A percentile compares a stretch with the other conserved stretches of the same genome.
These are phyloP conservation scores for Porodaedalea pini DNA, from an alignment of 1,284 basidiomycete species.

Conservation along the genomic window DNA sequence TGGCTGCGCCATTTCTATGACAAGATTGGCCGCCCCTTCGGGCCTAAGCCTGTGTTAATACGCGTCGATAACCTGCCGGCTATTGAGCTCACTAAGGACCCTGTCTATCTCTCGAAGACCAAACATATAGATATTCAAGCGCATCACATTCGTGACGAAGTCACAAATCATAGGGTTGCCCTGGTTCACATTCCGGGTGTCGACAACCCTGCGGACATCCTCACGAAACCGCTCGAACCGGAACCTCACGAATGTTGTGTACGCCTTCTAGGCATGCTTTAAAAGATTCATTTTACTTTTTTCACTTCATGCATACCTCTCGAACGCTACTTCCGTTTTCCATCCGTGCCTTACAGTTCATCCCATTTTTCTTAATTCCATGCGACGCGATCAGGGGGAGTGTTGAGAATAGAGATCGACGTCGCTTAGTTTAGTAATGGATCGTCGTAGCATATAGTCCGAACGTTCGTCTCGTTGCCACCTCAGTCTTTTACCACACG, in stretches of 20 bases:
- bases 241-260: neutral
- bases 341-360: no score
- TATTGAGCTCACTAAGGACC: constrained; percentile 34
- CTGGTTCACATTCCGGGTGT: constrained; percentile 30
- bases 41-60: constrained; percentile 23
- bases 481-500: no score
- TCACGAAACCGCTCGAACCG: constrained; percentile 37
- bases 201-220: constrained; percentile 38
- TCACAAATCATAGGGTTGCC: constrained; percentile 29
- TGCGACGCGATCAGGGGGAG: no score
- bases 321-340: no score
- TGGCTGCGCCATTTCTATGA: constrained; percentile 27
- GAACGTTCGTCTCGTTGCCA: no score
- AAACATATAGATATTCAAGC: constrained; percentile 44
- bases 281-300: no score
- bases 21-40: constrained; percentile 28
- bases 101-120: constrained; percentile 28
- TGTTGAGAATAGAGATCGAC: no score
- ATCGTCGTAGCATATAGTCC: no score
- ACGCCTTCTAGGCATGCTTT: neutral
- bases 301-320: no score
- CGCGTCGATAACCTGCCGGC: constrained; percentile 37
- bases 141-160: constrained; percentile 38
- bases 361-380: no score
- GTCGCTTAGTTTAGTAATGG: no score